Percentiles rank a stretch among this genome's conserved stretches.
Conservation (phyloP, 306 rosid species). For the Nissolia schottii region DNA sequence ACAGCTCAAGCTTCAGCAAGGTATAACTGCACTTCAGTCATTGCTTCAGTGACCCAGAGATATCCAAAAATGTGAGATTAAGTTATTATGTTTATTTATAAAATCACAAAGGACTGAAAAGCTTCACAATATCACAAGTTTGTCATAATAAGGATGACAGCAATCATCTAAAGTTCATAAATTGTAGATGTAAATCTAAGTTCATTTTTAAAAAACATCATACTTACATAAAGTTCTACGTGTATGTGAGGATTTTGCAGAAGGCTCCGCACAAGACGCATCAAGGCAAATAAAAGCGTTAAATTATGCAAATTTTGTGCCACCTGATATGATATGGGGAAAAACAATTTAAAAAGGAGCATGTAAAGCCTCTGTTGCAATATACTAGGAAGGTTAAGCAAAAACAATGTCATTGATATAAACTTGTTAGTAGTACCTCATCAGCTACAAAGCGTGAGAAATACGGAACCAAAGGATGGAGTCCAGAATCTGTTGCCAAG, state of each 20-base stretch:
- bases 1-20: slow-evolving; percentile 15
- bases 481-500: slow-evolving; percentile 79
- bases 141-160: not conserved
- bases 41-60: slow-evolving; percentile 5
- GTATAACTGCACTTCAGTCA: not conserved
- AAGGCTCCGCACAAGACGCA: slow-evolving; percentile 78
- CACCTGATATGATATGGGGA: slow-evolving; percentile 50
- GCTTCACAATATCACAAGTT: slow-evolving; percentile 9
- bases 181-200: slow-evolving; percentile 8
- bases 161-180: not conserved
- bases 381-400: not conserved
- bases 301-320: slow-evolving; percentile 51
- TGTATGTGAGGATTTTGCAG: slow-evolving; percentile 79
- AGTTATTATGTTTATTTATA: not conserved
- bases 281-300: slow-evolving; percentile 55
- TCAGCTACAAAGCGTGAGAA: slow-evolving; percentile 72
- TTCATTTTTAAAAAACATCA: slow-evolving; percentile 13
- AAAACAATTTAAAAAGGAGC: slow-evolving; percentile 11
- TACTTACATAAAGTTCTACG: slow-evolving; percentile 84
- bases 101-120: slow-evolving; percentile 16
- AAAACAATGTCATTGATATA: not conserved
- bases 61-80: not conserved
- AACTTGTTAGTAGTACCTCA: slow-evolving; percentile 51
- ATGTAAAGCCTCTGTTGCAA: slow-evolving; percentile 10
- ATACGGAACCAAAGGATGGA: slow-evolving; percentile 86